These are phyloP conservation scores for Immersiella caudata DNA, from an alignment of 495 filamentous ascomycete species.

Conservation along the genomic window DNA sequence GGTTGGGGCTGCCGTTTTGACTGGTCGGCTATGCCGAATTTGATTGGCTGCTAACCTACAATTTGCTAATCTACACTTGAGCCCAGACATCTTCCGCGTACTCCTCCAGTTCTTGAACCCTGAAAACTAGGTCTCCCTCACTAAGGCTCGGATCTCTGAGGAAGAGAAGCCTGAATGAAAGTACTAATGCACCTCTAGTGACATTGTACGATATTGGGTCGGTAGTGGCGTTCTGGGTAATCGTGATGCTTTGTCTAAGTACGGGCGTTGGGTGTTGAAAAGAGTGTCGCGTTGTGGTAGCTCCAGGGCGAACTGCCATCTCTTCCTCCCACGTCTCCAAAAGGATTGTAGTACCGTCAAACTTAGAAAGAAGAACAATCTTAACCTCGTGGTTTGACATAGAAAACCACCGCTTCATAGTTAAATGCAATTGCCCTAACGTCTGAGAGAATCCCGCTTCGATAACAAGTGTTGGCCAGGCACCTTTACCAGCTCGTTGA, in stretches of 20 bases:
- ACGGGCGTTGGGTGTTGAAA: slow-evolving; percentile 18
- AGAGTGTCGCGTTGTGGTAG: slow-evolving; percentile 17
- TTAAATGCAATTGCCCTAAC: too few relatives aligned
- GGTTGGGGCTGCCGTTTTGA: too few relatives aligned
- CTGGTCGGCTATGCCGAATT: too few relatives aligned
- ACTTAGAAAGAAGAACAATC: too few relatives aligned
- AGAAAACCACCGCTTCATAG: too few relatives aligned
- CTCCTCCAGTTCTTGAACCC: slow-evolving; percentile 23
- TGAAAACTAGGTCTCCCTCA: slow-evolving; percentile 27
- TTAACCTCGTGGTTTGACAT: too few relatives aligned
- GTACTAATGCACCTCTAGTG: slow-evolving; percentile 29
- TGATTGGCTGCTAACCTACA: too few relatives aligned
- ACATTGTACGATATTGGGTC: slow-evolving; percentile 28
- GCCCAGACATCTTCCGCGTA: slow-evolving; percentile 25
- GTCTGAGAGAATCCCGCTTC: slow-evolving; percentile 37
- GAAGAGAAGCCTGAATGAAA: slow-evolving; percentile 25
- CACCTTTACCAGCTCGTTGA: slow-evolving; percentile 21
- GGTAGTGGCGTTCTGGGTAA: slow-evolving; percentile 19
- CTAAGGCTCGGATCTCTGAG: slow-evolving; percentile 26
- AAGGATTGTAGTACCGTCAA: slow-evolving; percentile 25
- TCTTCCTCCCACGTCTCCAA: slow-evolving; percentile 29
- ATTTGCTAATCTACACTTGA: slow-evolving; percentile 17
- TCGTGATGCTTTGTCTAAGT: slow-evolving; percentile 15
- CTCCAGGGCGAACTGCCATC: slow-evolving; percentile 24
- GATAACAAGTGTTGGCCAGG: slow-evolving; percentile 41